These are phyloP conservation scores for Rhizophagus sp. DNA, from an alignment of 192 early-diverging fungal species.

Conservation along the genomic window DNA sequence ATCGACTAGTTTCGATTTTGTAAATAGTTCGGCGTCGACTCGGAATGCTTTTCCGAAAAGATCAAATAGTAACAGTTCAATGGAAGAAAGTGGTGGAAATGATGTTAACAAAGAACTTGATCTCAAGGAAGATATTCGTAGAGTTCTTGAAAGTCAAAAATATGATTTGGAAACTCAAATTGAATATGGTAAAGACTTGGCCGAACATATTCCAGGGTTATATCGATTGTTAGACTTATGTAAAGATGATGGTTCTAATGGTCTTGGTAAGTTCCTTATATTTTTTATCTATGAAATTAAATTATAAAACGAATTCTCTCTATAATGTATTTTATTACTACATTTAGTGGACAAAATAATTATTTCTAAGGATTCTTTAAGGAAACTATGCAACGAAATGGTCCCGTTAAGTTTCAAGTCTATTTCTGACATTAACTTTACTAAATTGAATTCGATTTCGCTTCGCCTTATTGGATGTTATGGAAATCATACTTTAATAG, in stretches of 20 bases:
- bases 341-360: conserved; percentile 11
- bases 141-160: not conserved
- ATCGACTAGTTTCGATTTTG: too few relatives aligned
- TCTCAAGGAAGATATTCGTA: not conserved
- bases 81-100: too few relatives aligned
- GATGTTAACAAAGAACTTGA: not conserved
- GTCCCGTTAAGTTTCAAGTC: conserved; percentile 1
- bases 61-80: too few relatives aligned
- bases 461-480: conserved; percentile 22
- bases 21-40: too few relatives aligned
- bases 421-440: conserved; percentile 13
- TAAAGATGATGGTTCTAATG: conserved; percentile 28
- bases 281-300: not conserved
- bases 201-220: not conserved
- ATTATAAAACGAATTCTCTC: too few relatives aligned
- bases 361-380: conserved; percentile 13
- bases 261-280: conserved; percentile 15
- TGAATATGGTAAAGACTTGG: not conserved
- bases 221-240: conserved; percentile 21
- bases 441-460: not conserved
- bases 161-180: not conserved
- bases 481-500: conserved; percentile 4
- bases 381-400: conserved; percentile 1
- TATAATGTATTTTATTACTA: not conserved
- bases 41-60: too few relatives aligned